Evolutionary conservation across 495 filamentous ascomycete genomes (phyloP).

Genomic region (Tetracladium marchalianum): DNA sequence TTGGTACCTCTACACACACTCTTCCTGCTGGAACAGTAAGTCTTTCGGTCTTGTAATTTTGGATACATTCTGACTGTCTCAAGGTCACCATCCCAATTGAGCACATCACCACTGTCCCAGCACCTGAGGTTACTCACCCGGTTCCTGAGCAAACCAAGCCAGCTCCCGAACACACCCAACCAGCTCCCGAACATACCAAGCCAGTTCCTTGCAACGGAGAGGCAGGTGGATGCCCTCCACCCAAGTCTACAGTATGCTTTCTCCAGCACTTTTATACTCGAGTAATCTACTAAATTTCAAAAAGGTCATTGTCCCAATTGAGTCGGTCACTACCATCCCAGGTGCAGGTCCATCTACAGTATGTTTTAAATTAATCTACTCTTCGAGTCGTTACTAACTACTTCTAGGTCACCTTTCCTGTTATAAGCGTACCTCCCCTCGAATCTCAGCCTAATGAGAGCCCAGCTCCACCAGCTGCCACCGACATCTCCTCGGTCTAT

Average conservation of each 20-base stretch:
- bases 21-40: background rate
- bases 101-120: background rate
- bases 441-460: background rate
- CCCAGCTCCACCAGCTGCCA: background rate
- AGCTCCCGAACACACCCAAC: background rate
- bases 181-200: background rate
- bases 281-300: too few species aligned
- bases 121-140: background rate
- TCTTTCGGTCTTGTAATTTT: background rate
- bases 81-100: background rate
- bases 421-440: background rate
- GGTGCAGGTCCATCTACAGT: too few species aligned
- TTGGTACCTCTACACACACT: background rate
- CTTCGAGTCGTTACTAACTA: too few species aligned
- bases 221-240: background rate
- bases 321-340: too few species aligned
- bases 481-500: background rate
- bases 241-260: constrained; percentile 3
- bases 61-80: background rate
- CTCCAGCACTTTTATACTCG: too few species aligned
- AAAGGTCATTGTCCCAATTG: too few species aligned
- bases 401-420: too few species aligned
- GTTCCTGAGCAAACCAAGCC: too few species aligned
- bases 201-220: constrained; percentile 1
- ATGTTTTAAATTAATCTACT: too few species aligned